Percentiles rank a stretch among this genome's conserved stretches.
Evolutionary conservation across 495 filamentous ascomycete species (phyloP).

Genomic region (Echria macrotheca): DNA sequence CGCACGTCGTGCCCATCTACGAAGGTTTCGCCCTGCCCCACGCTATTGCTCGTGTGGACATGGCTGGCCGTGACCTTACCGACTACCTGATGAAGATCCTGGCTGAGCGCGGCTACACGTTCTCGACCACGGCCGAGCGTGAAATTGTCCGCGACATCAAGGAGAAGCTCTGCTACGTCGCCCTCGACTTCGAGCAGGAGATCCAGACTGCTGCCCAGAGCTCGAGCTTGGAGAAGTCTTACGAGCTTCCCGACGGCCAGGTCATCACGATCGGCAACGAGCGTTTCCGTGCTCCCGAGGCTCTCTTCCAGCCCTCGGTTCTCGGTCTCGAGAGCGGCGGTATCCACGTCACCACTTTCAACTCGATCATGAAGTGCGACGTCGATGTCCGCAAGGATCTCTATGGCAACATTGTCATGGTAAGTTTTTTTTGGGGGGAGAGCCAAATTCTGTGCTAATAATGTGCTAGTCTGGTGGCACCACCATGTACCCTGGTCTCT

Average conservation of each 20-base stretch:
- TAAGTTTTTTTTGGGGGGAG: slow-evolving; percentile 44
- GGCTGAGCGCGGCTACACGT: slow-evolving; percentile 97
- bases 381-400: slow-evolving; percentile 99
- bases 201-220: slow-evolving; percentile 98
- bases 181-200: slow-evolving; percentile 99
- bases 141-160: slow-evolving; percentile 99
- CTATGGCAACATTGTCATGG: slow-evolving; percentile 99
- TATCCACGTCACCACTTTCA: slow-evolving; percentile 99
- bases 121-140: slow-evolving; percentile 99
- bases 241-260: slow-evolving; percentile 98
- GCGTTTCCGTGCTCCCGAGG: slow-evolving; percentile 98
- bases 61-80: slow-evolving; percentile 99
- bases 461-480: slow-evolving; percentile 84
- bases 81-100: slow-evolving; percentile 99
- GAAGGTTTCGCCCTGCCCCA: slow-evolving; percentile 99
- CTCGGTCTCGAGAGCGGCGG: slow-evolving; percentile 96
- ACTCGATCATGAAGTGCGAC: slow-evolving; percentile 99
- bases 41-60: slow-evolving; percentile 98
- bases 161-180: slow-evolving; percentile 99
- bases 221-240: slow-evolving; percentile 98
- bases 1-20: slow-evolving; percentile 99
- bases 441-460: slow-evolving; percentile 17
- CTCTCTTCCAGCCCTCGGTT: slow-evolving; percentile 98
- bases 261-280: slow-evolving; percentile 99
- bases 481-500: slow-evolving; percentile 99